Base-by-base conservation (phyloP, 192 early-diverging fungal species). In the Rhizophagus prolifer region DNA sequence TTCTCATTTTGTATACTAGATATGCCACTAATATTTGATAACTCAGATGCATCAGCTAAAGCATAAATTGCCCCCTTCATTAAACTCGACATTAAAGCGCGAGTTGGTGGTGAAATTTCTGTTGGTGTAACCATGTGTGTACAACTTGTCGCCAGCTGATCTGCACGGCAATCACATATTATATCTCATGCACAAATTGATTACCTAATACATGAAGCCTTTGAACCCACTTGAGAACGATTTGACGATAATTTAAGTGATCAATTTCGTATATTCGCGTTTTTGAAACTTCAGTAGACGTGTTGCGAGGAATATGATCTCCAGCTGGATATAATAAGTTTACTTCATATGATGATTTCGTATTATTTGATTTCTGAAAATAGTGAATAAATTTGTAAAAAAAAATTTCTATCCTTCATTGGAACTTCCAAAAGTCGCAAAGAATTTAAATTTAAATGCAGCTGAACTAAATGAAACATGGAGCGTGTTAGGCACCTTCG, bases 381-480 rank as follows among this genome's bases (percentile, higher is more conserved):
- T 36, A 12, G 8, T 16, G n/a, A 44, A 25, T 65, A 31, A 23
- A 14, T 30, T 16, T 58, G 2, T 31, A 30, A 10, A 21, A 25
- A 47, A 9, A 58, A 47, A 19, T 54, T 21, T 58, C 1, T 21
- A 54, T 19, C 78, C 71, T 79, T 79, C 78, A 79, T 79, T n/a
- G 78, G 78, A n/a, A 79, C 65, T 41, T 75, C 78, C 25, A 59
- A 25, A 31, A 79, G 16, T 34, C 54, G 16, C 19, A 79, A 74
- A 16, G 44, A 38, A 50, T 79, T 54, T 26, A 79, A 60, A 21
- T 58, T 13, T 14, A 50, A 61, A 25, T 79, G 78, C 10, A 74
- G 12, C 30, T 79, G 78, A 44, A 50, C 58, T 26, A 79, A 70
- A 67, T 79, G 71, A 9, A 68, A 36, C 78, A 79, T 79, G 8